phyloP scores from a whole-genome alignment of 2,329 filamentous ascomycete species.

The Diaporthe citrichinensis region DNA sequence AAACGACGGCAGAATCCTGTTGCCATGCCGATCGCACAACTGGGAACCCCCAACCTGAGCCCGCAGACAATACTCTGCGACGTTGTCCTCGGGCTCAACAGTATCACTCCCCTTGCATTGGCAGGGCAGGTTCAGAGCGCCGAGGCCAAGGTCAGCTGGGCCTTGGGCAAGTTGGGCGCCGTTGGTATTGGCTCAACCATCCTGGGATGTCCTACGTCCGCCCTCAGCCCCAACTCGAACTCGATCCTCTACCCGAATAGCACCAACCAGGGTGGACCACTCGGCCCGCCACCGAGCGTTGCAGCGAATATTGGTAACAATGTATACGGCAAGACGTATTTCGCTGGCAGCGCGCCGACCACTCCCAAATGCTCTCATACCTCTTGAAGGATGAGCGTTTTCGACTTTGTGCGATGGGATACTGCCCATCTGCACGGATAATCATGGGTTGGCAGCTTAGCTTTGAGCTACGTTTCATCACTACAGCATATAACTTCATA shows the following conservation, averaged over 20 bases:
- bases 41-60: not conserved
- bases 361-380: conserved; percentile 4
- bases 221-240: not conserved
- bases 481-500: not conserved
- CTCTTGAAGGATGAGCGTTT: not conserved
- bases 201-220: not conserved
- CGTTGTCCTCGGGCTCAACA: not conserved
- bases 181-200: not conserved
- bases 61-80: not conserved
- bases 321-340: not conserved
- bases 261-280: not conserved
- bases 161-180: not conserved
- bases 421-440: not conserved
- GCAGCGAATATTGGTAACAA: not conserved
- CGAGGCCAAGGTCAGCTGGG: not conserved
- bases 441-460: not conserved
- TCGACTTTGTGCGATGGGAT: not conserved
- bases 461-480: not conserved
- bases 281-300: not conserved
- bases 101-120: conserved; percentile 1
- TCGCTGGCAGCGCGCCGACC: not conserved
- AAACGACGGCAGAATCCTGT: not conserved
- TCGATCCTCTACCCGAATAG: not conserved
- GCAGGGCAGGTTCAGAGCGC: not conserved
- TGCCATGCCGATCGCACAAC: not conserved